Percentiles rank a stretch among this genome's conserved stretches.
Conservation (phyloP, 805 yeast species). For the Hanseniaspora lachancei region DNA sequence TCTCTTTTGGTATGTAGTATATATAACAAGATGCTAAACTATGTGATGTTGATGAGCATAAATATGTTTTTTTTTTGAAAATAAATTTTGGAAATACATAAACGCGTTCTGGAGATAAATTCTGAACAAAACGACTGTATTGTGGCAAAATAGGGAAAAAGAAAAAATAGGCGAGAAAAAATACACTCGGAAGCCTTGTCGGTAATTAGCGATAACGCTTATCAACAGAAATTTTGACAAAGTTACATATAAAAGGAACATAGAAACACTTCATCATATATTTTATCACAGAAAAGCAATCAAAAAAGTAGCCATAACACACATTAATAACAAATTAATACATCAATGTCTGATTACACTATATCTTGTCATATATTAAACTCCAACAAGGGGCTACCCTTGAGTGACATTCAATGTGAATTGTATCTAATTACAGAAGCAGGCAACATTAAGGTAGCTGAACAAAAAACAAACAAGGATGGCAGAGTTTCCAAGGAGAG, state of each 20-base stretch:
- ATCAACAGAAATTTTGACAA: not conserved
- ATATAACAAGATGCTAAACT: no score
- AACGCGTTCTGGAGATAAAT: no score
- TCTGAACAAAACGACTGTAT: no score
- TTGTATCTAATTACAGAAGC: conserved; percentile 28
- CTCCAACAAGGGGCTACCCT: conserved; percentile 75
- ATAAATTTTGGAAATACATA: no score
- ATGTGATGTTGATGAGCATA: no score
- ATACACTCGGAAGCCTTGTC: not conserved
- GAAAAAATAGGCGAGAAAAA: no score
- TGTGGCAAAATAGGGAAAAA: no score
- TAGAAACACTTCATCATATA: not conserved
- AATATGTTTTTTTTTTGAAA: no score
- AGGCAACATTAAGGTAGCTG: conserved; percentile 35
- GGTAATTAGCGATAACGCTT: not conserved
- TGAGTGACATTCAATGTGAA: conserved; percentile 57
- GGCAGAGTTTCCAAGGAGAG: conserved; percentile 70
- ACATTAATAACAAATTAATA: not conserved
- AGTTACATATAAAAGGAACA: not conserved
- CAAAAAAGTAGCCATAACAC: not conserved
- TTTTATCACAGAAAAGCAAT: not conserved
- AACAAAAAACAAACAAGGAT: conserved; percentile 59
- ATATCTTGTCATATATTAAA: conserved; percentile 85
- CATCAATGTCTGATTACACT: conserved; percentile 23
- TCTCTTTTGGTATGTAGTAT: no score